Evolutionary conservation across 371 early-diverging fungal species (phyloP).

Genomic region (Syncephalastrum monosporum): DNA sequence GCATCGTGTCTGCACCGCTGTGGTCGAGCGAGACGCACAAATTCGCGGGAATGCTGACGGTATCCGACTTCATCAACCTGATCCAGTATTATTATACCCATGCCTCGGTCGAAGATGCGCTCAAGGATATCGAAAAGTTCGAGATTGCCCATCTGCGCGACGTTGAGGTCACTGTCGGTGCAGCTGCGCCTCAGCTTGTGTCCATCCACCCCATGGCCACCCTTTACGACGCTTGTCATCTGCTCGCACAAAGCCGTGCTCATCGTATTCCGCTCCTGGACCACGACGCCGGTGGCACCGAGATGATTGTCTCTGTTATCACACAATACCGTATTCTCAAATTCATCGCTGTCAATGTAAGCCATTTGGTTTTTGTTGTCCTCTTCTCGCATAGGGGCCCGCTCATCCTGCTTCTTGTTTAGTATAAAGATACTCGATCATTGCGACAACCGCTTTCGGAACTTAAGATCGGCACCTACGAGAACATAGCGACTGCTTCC

Average conservation of each 20-base stretch:
- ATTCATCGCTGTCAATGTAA: conserved; percentile 86
- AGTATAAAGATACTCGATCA: conserved; percentile 66
- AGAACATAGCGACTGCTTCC: conserved; percentile 74
- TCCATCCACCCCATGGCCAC: conserved; percentile 83
- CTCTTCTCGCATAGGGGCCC: neutral
- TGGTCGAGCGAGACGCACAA: conserved; percentile 80
- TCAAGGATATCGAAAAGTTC: conserved; percentile 83
- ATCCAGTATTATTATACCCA: conserved; percentile 88
- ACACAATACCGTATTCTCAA: conserved; percentile 90
- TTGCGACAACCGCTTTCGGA: conserved; percentile 71
- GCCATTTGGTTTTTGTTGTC: conserved; percentile 2
- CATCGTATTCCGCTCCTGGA: conserved; percentile 91
- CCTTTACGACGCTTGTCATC: conserved; percentile 77
- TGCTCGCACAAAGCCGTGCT: conserved; percentile 74
- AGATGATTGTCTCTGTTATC: conserved; percentile 89
- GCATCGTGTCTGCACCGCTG: conserved; percentile 92
- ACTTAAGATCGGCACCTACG: conserved; percentile 85
- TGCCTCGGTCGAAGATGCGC: conserved; percentile 74
- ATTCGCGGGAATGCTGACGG: conserved; percentile 92
- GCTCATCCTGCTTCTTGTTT: neutral
- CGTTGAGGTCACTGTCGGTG: conserved; percentile 56
- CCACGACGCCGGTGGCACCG: conserved; percentile 69
- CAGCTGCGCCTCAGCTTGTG: conserved; percentile 59
- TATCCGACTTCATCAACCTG: conserved; percentile 90
- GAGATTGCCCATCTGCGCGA: conserved; percentile 73